phyloP scores from a whole-genome alignment of 768 basidiomycete genomes.

The Suillus subalutaceus region DNA sequence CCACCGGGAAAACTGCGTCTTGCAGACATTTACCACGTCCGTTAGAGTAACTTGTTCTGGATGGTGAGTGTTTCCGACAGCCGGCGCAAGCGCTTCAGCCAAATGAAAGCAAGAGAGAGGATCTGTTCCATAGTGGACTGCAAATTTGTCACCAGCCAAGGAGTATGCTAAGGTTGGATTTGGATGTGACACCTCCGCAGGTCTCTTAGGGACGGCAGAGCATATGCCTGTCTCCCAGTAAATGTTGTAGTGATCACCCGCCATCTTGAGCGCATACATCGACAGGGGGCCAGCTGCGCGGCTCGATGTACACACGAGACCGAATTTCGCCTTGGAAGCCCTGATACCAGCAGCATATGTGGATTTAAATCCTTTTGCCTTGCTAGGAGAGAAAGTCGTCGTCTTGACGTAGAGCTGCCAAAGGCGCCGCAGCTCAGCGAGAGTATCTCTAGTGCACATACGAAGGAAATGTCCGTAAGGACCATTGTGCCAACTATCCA shows the following conservation, averaged over 20 bases:
- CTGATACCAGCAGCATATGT: conserved; percentile 24
- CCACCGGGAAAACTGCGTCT: conserved; percentile 30
- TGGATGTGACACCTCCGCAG: conserved; percentile 19
- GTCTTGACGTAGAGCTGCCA: conserved; percentile 25
- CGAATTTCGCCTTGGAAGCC: neutral
- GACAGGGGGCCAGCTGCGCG: conserved; percentile 33
- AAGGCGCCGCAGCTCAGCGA: conserved; percentile 23
- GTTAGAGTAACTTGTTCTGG: neutral
- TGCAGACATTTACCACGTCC: conserved; percentile 5
- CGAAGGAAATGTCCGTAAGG: conserved; percentile 29
- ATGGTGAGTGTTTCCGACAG: neutral
- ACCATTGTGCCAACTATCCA: conserved; percentile 27
- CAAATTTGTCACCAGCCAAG: conserved; percentile 20
- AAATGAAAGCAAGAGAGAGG: conserved; percentile 35
- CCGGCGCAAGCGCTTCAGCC: conserved; percentile 26
- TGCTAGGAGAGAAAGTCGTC: conserved; percentile 16
- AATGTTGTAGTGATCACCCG: conserved; percentile 22
- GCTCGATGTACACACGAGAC: conserved; percentile 11
- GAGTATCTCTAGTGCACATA: conserved; percentile 27
- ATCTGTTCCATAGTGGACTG: conserved; percentile 34
- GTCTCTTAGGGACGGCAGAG: conserved; percentile 24
- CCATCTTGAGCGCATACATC: conserved; percentile 11
- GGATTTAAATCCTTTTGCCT: conserved; percentile 18
- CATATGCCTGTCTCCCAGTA: conserved; percentile 31
- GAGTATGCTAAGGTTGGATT: conserved; percentile 37